A percentile compares a stretch with the other conserved stretches of the same genome.
These are phyloP conservation scores for Umbelopsis vinacea DNA, from an alignment of 192 early-diverging fungal genomes.

Conservation along the genomic window DNA sequence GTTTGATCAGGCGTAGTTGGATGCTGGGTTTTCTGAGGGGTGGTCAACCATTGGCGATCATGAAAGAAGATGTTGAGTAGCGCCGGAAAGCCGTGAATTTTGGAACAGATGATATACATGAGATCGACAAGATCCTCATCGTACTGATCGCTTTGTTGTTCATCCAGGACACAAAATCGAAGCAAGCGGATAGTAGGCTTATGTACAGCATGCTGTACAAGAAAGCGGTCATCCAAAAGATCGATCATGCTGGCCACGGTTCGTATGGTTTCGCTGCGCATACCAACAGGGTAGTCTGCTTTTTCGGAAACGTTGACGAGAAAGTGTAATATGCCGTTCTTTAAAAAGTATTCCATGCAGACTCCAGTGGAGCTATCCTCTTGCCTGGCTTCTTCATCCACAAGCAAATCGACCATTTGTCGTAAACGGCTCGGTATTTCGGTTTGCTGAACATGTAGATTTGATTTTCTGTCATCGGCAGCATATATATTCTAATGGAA, in stretches of 20 bases:
- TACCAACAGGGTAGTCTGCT: conserved; percentile 76
- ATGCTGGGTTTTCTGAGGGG: conserved; percentile 50
- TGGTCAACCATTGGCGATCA: conserved; percentile 64
- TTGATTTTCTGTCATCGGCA: conserved; percentile 32
- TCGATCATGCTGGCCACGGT: conserved; percentile 82
- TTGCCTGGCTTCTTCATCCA: conserved; percentile 81
- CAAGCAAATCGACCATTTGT: conserved; percentile 85
- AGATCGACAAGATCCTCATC: conserved; percentile 71
- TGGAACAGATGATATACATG: conserved; percentile 78
- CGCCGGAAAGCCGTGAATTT: conserved; percentile 77
- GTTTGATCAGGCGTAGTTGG: neutral
- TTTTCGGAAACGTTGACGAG: conserved; percentile 78
- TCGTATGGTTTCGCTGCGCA: conserved; percentile 78
- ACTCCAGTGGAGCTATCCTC: conserved; percentile 77
- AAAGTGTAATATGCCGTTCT: conserved; percentile 77
- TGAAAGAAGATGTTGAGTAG: conserved; percentile 81
- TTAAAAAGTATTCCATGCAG: conserved; percentile 90
- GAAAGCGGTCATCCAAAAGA: conserved; percentile 84
- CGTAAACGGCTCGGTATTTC: conserved; percentile 77
- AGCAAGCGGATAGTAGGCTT: conserved; percentile 82
- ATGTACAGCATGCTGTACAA: conserved; percentile 90
- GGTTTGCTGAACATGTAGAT: conserved; percentile 66
- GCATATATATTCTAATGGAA: conserved; percentile 36
- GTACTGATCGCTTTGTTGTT: conserved; percentile 54
- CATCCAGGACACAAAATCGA: conserved; percentile 63